Conservation (phyloP, 306 rosid genomes). For the Fragaria vesca region DNA sequence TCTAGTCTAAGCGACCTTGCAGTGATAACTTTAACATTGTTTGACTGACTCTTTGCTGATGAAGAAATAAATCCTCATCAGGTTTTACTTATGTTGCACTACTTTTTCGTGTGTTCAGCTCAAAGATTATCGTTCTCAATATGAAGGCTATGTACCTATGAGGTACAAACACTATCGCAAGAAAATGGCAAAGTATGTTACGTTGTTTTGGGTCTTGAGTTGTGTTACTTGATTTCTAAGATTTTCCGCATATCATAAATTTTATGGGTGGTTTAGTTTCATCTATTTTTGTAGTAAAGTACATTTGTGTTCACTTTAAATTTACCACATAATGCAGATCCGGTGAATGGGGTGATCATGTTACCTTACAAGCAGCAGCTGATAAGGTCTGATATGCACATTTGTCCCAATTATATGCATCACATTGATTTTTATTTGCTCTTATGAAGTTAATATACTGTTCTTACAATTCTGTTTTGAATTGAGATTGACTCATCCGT, state of each 20-base stretch:
- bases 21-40: background rate
- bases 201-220: slow-evolving; percentile 24
- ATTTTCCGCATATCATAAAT: slow-evolving; percentile 14
- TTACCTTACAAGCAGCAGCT: slow-evolving; percentile 94
- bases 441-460: background rate
- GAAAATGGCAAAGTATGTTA: slow-evolving; percentile 77
- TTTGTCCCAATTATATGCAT: slow-evolving; percentile 7
- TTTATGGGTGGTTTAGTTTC: slow-evolving; percentile 15
- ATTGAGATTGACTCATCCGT: background rate
- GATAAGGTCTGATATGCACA: slow-evolving; percentile 54
- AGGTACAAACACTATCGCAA: slow-evolving; percentile 81
- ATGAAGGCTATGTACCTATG: slow-evolving; percentile 95
- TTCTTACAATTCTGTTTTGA: background rate
- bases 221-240: slow-evolving; percentile 18
- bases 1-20: background rate
- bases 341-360: slow-evolving; percentile 99
- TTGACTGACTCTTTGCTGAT: background rate
- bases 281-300: background rate
- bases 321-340: slow-evolving; percentile 47
- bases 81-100: slow-evolving; percentile 37
- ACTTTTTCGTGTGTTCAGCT: slow-evolving; percentile 54
- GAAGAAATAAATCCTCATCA: slow-evolving; percentile 13
- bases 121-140: slow-evolving; percentile 59
- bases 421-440: background rate
- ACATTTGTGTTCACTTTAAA: slow-evolving; percentile 25